Base-by-base conservation (phyloP, 139 green algal genomes). In the Volvox africanus region DNA sequence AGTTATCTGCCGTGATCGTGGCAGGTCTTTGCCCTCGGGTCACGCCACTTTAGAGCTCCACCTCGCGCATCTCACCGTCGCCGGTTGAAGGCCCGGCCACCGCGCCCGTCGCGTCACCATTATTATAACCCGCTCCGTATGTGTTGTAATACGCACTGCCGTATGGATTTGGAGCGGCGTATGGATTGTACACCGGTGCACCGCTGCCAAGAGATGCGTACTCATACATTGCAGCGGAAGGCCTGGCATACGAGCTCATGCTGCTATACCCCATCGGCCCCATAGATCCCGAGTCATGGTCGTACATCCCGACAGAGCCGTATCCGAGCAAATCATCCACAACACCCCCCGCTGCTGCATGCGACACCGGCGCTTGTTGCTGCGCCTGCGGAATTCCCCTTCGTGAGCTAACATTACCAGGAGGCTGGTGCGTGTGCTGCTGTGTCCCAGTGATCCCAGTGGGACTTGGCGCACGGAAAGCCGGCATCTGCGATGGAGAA, bases 51-150 rank as follows among this genome's bases (percentile, higher is more conserved):
- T 61, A 90, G 50, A 90, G 50, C 73, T 84, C 86, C 9, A 90
- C 86, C 44, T 90, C 86, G 6, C 86, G 86, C 86, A 90, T 82
- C 22, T 89, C 73, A 12, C 62, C 86, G 12, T 67, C 86, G n/a
- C 28, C 71, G 9, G 18, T 32, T 26, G 71, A 37, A 26, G 65
- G 44, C 2, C 13, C 67, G 5, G 30, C 68, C 13, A 69, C 24
- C 68, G 26, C 32, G 3, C 84, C 84, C 9, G 21, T 24, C 65
- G 24, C 2, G 24, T 30, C 21, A 28, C 65, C 65, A 9, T 28
- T 73, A 28, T 11, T n/a, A 21, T 36, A 50, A 16, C 44, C 69
- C 1, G 17, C 21, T 0, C 33, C 50, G 50, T 88, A 82, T 28
- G 0, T 50, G 65, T 36, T 18, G 80, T 67, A n/a, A 37, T 30